Percentiles rank a stretch among this genome's conserved stretches.
These are phyloP conservation scores for Colletotrichum neosansevieriae DNA, from an alignment of 2,329 filamentous ascomycete species.

Conservation along the genomic window DNA sequence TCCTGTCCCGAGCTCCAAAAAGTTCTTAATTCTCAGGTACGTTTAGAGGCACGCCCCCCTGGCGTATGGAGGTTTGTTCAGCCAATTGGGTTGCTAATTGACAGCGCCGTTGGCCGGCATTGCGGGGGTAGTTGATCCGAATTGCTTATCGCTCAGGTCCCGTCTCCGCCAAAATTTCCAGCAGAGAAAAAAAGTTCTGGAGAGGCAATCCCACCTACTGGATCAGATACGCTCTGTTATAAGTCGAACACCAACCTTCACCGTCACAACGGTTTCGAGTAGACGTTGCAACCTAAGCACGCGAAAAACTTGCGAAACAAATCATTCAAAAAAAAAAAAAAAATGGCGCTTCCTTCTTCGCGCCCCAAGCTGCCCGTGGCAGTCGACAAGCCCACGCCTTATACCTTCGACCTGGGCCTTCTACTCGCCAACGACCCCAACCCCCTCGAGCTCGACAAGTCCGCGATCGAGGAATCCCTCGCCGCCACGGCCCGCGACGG, in stretches of 20 bases:
- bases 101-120: conserved; percentile 9
- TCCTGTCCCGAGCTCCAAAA: conserved; percentile 35
- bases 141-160: conserved; percentile 33
- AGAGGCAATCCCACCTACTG: conserved; percentile 19
- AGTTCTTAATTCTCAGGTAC: conserved; percentile 39
- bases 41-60: conserved; percentile 31
- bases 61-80: neutral
- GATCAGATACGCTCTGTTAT: conserved; percentile 1
- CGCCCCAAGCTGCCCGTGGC: conserved; percentile 69
- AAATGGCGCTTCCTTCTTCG: conserved; percentile 53
- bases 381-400: conserved; percentile 86
- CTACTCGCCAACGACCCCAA: conserved; percentile 90
- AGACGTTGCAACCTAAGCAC: neutral
- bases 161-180: conserved; percentile 41
- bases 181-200: conserved; percentile 40
- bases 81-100: conserved; percentile 37
- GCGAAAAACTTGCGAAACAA: neutral
- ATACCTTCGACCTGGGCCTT: conserved; percentile 92
- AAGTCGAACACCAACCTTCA: conserved; percentile 5
- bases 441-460: conserved; percentile 71
- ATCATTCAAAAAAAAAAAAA: conserved; percentile 11
- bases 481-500: conserved; percentile 84
- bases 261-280: conserved; percentile 22
- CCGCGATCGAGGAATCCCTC: conserved; percentile 74
- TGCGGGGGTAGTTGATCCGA: conserved; percentile 40